Percentiles rank a stretch among this genome's conserved stretches.
Conservation (phyloP, 2,329 filamentous ascomycete species). For the Pseudogymnoascus sp. region DNA sequence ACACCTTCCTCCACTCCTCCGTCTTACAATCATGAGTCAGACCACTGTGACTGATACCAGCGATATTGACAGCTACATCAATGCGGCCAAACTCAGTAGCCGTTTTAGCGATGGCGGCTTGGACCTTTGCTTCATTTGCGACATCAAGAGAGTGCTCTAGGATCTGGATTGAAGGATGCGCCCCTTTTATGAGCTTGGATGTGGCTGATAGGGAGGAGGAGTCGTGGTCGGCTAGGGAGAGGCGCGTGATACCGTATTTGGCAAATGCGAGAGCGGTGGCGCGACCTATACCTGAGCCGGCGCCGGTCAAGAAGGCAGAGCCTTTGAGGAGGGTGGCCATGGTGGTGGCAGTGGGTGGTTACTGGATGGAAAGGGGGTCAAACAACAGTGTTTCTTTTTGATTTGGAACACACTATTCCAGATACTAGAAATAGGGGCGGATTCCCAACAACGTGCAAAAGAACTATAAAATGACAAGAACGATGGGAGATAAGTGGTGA, state of each 20-base stretch:
- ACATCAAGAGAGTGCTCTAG: constrained; percentile 41
- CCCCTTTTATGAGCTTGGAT: constrained; percentile 29
- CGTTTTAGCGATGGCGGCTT: constrained; percentile 36
- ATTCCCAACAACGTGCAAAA: not conserved
- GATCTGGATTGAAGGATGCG: constrained; percentile 37
- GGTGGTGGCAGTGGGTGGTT: not conserved
- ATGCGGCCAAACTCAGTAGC: constrained; percentile 44
- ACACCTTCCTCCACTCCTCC: constrained; percentile 43
- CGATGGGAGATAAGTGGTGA: not conserved
- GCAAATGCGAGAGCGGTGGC: constrained; percentile 41
- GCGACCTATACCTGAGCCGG: constrained; percentile 43
- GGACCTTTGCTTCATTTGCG: constrained; percentile 36
- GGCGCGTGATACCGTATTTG: constrained; percentile 39
- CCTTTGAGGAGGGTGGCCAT: constrained; percentile 39
- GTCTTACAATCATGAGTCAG: constrained; percentile 41
- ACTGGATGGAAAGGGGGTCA: not conserved
- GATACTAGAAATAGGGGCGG: not conserved
- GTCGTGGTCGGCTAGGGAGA: constrained; percentile 43
- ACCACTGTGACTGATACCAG: constrained; percentile 39
- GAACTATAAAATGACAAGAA: not conserved
- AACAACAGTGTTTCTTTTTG: not conserved
- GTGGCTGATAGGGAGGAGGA: constrained; percentile 28
- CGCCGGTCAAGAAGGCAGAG: constrained; percentile 43
- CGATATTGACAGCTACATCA: constrained; percentile 51
- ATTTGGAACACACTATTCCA: not conserved